Evolutionary conservation across 148 eudicot species (phyloP).

Genomic region (Bassia scoparia): DNA sequence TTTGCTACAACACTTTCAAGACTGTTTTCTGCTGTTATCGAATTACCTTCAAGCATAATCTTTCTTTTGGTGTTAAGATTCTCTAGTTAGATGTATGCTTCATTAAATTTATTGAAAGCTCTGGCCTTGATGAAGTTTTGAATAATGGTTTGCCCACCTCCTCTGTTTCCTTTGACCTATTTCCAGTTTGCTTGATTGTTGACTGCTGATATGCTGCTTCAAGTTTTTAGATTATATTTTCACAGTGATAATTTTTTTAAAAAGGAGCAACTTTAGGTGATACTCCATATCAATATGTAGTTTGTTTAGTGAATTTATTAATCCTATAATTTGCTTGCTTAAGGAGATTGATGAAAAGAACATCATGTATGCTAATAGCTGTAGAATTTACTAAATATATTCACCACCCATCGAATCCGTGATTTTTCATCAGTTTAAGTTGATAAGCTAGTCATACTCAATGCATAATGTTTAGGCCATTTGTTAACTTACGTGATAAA

Average conservation of each 20-base stretch:
- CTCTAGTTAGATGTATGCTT: not conserved
- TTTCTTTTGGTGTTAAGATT: not conserved
- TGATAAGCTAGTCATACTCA: too few relatives aligned
- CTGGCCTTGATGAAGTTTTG: not conserved
- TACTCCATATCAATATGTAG: too few relatives aligned
- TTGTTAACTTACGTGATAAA: not conserved
- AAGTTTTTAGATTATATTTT: too few relatives aligned
- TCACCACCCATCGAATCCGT: not conserved
- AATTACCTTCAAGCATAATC: not conserved
- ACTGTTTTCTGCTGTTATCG: not conserved
- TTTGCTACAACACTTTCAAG: not conserved
- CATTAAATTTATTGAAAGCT: not conserved
- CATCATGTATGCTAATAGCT: too few relatives aligned
- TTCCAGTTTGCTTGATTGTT: not conserved
- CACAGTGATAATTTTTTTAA: too few relatives aligned
- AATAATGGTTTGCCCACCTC: not conserved
- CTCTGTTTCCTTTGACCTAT: not conserved
- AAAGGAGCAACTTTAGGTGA: too few relatives aligned
- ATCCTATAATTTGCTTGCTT: too few relatives aligned
- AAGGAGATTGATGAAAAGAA: too few relatives aligned
- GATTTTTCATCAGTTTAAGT: not conserved
- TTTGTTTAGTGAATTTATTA: too few relatives aligned
- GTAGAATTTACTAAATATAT: too few relatives aligned
- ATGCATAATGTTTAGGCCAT: not conserved
- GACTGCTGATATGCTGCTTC: not conserved